Base-by-base conservation (phyloP, 352 stramenopile genomes). In the Phytophthora lateralis region DNA sequence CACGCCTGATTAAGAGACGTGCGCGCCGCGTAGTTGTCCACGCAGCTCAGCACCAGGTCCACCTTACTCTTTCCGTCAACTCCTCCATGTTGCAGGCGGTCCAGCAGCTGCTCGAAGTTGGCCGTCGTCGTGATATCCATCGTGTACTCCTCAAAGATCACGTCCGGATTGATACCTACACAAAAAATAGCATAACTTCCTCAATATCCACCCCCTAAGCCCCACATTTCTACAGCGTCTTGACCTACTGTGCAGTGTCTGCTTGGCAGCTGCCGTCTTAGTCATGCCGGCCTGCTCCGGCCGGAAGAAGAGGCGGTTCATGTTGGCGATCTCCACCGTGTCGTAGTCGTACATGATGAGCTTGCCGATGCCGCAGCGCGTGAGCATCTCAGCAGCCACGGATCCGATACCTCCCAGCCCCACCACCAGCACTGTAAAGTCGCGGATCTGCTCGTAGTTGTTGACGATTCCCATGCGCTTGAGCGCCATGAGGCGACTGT, bases 261-360 rank as follows among this genome's bases (percentile, higher is more conserved):
- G 83, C 61, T 92, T 95, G 27, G 89, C 87, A 0, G 89, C 89
- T 7, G 86, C 85, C 2, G 85, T 93, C 75, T 97, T 97, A 65
- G 80, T 91, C 76, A 92, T 85, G 42, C 88, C 88, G 0, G 81
- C 86, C 60, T 97, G 88, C 56, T 94, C 82, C 3, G 88, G 88
- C 4, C 86, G 85, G 63, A 96, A 97, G 74, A 97, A 97, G 29
- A 97, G 69, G 30, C 89, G 88, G 67, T 97, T 97, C 89, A 97
- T 97, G 56, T 97, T 97, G 49, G 85, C 89, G 51, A 96, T 78
- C 73, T 96, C 89, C 44, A 97, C 89, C 24, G 70, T 89, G 68
- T 97, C 89, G 66, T 96, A 97, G 73, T 97, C 89, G 63, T 93
- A 94, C 63, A 97, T 80, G 59, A 97, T 80, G 57, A 97, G 80